A percentile compares a stretch with the other conserved stretches of the same genome.
Conservation (phyloP, 805 yeast genomes). For the Candida maris region DNA sequence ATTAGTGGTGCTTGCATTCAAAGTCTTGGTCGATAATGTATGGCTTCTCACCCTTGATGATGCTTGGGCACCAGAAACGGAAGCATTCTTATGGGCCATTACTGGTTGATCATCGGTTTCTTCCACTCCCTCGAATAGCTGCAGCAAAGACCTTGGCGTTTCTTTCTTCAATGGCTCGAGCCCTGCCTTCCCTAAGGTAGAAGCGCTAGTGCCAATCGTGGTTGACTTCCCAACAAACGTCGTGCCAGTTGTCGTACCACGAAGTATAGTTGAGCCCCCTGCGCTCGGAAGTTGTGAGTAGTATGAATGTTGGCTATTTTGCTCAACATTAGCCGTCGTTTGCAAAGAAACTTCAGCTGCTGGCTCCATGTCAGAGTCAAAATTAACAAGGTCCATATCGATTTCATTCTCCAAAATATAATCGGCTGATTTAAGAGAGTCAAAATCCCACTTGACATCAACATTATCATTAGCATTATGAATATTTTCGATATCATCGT, state of each 20-base stretch:
- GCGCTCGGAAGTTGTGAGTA: conserved; percentile 15
- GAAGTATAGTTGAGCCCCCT: conserved; percentile 19
- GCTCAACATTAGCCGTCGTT: conserved; percentile 11
- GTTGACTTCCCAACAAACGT: conserved; percentile 16
- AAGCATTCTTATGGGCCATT: conserved; percentile 1
- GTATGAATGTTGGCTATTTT: conserved; percentile 16
- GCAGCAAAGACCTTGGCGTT: conserved; percentile 70
- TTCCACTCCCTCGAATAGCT: conserved; percentile 59
- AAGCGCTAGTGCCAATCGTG: conserved; percentile 11
- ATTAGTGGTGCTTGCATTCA: no score
- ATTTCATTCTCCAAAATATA: conserved; percentile 71
- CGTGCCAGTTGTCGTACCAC: conserved; percentile 13
- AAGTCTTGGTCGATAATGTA: no score
- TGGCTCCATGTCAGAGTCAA: conserved; percentile 3
- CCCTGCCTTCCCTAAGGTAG: conserved; percentile 5
- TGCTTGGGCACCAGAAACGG: no score
- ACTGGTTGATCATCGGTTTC: conserved; percentile 20
- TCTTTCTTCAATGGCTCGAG: conserved; percentile 33
- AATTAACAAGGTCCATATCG: conserved; percentile 29
- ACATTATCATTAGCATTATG: conserved; percentile 26
- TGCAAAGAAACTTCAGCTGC: conserved; percentile 4
- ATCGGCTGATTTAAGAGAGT: conserved; percentile 70
- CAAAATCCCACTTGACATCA: conserved; percentile 85
- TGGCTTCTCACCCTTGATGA: no score
- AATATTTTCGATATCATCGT: conserved; percentile 38